A percentile compares a stretch with the other conserved stretches of the same genome.
Evolutionary conservation across 1,139 yeast species (phyloP).

Genomic region (Spathaspora sp.): DNA sequence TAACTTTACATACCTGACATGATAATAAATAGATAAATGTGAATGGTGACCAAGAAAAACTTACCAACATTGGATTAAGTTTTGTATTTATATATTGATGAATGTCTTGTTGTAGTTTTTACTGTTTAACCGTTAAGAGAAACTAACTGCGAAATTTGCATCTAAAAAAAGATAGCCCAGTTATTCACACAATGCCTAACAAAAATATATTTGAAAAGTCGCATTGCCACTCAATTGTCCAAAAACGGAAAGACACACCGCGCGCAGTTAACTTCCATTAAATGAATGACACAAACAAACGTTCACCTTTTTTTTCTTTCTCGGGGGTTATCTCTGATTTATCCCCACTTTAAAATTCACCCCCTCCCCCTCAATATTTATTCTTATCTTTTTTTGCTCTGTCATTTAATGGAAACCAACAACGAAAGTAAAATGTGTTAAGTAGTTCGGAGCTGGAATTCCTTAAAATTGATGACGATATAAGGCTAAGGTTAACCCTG

Average conservation of each 20-base stretch:
- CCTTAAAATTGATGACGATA: not conserved
- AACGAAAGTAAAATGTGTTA: not conserved
- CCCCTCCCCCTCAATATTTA: not conserved
- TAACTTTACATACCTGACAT: not conserved
- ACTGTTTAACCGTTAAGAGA: not conserved
- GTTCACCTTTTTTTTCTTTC: not conserved
- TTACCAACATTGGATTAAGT: not conserved
- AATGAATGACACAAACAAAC: not conserved
- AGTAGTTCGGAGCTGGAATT: not conserved
- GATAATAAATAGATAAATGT: not conserved
- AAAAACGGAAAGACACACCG: not conserved
- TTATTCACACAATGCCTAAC: not conserved
- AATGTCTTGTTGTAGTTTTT: not conserved
- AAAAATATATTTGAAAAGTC: not conserved
- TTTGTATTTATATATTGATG: no score
- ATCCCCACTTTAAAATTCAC: not conserved
- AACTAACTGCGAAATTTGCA: slow-evolving; percentile 2
- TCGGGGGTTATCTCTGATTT: not conserved
- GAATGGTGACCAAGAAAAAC: not conserved
- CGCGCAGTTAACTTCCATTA: slow-evolving; percentile 1
- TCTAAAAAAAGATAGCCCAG: not conserved
- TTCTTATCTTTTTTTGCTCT: not conserved
- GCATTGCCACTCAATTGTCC: not conserved
- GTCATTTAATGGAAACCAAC: slow-evolving; percentile 1
- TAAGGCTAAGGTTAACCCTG: not conserved